Evolutionary conservation across 2,329 filamentous ascomycete species (phyloP).

Genomic region (Colletotrichum sp.): DNA sequence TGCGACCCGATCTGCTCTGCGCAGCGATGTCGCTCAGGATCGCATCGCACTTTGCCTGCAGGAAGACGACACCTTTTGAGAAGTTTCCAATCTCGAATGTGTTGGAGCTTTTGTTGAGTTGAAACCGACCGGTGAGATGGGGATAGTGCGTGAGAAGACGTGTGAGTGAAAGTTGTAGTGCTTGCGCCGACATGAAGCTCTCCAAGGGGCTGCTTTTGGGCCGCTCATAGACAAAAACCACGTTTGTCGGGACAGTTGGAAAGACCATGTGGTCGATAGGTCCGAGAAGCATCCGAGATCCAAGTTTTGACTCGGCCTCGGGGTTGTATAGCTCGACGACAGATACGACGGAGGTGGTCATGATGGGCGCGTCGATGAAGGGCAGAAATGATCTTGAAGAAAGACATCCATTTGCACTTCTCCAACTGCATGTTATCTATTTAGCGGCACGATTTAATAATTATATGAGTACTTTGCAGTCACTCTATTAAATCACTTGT

Average conservation of each 20-base stretch:
- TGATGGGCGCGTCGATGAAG: not conserved
- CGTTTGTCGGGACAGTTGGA: not conserved
- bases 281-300: not conserved
- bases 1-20: not conserved
- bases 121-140: not conserved
- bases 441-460: too few relatives aligned
- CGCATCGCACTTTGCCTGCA: not conserved
- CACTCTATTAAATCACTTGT: not conserved
- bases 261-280: not conserved
- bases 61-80: accelerated
- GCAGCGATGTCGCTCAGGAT: not conserved
- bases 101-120: not conserved
- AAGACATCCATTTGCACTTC: not conserved
- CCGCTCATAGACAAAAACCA: not conserved
- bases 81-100: not conserved
- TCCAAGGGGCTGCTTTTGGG: not conserved
- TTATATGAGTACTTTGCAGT: too few relatives aligned
- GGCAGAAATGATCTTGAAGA: accelerated
- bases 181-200: not conserved
- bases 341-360: not conserved
- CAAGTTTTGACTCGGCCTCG: not conserved
- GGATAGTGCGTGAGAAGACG: not conserved
- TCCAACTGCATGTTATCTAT: too few relatives aligned
- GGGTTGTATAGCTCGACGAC: not conserved
- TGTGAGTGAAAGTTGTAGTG: not conserved